Base-by-base conservation (phyloP, 768 basidiomycete genomes). In the Boletus sensibilis region DNA sequence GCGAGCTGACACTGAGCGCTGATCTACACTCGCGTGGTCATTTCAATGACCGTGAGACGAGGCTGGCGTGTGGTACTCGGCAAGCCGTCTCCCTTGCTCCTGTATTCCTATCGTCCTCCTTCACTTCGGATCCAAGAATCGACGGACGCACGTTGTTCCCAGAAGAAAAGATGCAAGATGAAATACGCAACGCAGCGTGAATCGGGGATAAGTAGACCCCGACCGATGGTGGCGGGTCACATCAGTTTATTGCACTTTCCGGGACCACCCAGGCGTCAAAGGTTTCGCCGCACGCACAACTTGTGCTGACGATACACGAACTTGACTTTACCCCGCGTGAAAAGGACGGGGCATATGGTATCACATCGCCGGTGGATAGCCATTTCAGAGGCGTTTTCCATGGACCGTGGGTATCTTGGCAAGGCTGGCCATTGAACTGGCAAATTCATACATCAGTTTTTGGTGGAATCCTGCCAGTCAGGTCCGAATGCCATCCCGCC, bases 21-120 rank as follows among this genome's bases (percentile, higher is more conserved):
- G 61, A 61, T 61, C 42, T 38, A 27, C 60, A 2, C 52, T 53
- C 61, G 40, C 49, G 48, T 59, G 60, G 46, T 14, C 20, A 42
- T 2, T n/a, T 41, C 34, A 10, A 29, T 61, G 21, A 42, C 4
- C 46, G 43, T 58, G 58, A 20, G 58, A 54, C 29, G 46, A 14
- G 20, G 9, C 9, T 13, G 25, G 14, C 20, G n/a, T 6, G 35
- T 12, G 10, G 35, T 23, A 9, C 29, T 33, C 7, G 35, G 2
- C 2, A 4, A 5, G 20, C 14, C 23, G 25, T n/a, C 8, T 18
- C 16, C 34, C 27, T 56, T 25, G 57, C 34, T 14, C 53, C 23
- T 34, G 25, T 35, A 43, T 27, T 59, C 57, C 23, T 46, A 59
- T 23, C 35, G 31, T 34, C 27, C 13, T 27, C 20, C 38, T 20